Percentiles rank a stretch among this genome's conserved stretches.
These are phyloP conservation scores for Cercophora samala DNA, from an alignment of 495 filamentous ascomycete species.

Conservation along the genomic window DNA sequence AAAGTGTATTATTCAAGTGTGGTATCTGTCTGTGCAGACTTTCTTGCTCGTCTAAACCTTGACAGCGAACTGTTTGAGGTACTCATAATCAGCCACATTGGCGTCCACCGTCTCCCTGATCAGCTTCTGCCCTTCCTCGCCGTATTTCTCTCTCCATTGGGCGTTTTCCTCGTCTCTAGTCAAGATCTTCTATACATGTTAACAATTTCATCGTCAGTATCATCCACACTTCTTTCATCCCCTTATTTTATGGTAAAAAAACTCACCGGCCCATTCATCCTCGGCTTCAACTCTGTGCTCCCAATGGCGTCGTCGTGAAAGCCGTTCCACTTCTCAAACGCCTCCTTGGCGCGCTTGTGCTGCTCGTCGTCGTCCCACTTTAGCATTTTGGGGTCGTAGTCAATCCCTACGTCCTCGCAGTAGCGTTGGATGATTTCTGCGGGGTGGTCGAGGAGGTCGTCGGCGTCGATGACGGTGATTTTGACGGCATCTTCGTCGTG, in stretches of 20 bases:
- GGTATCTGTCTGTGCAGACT: neutral
- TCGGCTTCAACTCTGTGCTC: constrained; percentile 66
- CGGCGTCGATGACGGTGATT: constrained; percentile 90
- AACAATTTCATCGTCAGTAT: neutral
- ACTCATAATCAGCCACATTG: constrained; percentile 84
- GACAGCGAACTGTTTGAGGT: constrained; percentile 84
- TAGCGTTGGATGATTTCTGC: constrained; percentile 67
- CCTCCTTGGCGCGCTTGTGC: constrained; percentile 57
- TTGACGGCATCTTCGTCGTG: constrained; percentile 26
- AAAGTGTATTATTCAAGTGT: neutral
- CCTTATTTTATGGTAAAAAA: neutral
- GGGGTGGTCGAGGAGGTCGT: constrained; percentile 85
- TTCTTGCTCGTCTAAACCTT: constrained; percentile 19
- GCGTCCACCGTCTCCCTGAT: constrained; percentile 74
- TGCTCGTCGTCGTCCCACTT: constrained; percentile 73
- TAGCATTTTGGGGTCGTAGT: constrained; percentile 71
- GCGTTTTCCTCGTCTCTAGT: constrained; percentile 62
- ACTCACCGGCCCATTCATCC: constrained; percentile 63
- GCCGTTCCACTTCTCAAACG: constrained; percentile 93
- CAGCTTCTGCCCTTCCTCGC: constrained; percentile 66
- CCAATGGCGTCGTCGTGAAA: constrained; percentile 94
- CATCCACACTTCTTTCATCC: neutral
- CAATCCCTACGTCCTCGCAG: constrained; percentile 72
- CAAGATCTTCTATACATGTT: constrained; percentile 33
- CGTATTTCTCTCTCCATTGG: constrained; percentile 81